These are phyloP conservation scores for Quillaja saponaria DNA, from an alignment of 306 rosid genomes.

Conservation along the genomic window DNA sequence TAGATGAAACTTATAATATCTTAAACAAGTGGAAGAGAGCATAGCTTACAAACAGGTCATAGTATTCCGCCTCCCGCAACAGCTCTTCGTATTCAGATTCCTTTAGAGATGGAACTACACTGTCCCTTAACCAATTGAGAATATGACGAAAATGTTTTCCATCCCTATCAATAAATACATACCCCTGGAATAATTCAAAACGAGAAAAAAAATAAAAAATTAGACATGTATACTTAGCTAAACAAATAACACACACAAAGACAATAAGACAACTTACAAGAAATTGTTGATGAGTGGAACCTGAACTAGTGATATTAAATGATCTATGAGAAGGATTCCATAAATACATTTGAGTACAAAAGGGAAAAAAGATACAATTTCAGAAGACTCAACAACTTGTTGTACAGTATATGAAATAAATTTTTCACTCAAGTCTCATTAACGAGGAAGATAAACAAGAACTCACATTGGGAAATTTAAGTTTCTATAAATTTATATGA, in stretches of 20 bases:
- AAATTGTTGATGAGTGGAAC: not conserved
- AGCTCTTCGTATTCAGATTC: conserved; percentile 63
- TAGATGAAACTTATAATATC: conserved; percentile 10
- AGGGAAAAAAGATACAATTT: too few species aligned
- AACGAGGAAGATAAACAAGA: too few species aligned
- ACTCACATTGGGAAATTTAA: too few species aligned
- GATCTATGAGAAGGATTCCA: not conserved
- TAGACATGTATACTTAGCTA: conserved; percentile 6
- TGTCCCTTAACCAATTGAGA: conserved; percentile 94
- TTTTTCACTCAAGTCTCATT: too few species aligned
- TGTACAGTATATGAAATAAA: too few species aligned
- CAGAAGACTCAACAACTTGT: too few species aligned
- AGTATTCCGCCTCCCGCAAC: conserved; percentile 85
- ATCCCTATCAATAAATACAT: conserved; percentile 83
- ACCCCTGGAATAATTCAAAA: conserved; percentile 61
- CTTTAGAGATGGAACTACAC: conserved; percentile 65
- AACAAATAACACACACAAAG: not conserved
- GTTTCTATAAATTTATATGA: too few species aligned
- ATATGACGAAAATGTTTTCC: conserved; percentile 88
- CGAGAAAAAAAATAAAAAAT: conserved; percentile 6
- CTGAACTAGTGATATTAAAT: conserved; percentile 2
- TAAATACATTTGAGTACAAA: too few species aligned
- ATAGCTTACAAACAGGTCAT: conserved; percentile 74
- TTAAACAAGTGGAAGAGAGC: conserved; percentile 18
- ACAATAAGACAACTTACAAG: not conserved